Evolutionary conservation across 306 rosid genomes (phyloP).

Genomic region (Canavalia ensiformis): DNA sequence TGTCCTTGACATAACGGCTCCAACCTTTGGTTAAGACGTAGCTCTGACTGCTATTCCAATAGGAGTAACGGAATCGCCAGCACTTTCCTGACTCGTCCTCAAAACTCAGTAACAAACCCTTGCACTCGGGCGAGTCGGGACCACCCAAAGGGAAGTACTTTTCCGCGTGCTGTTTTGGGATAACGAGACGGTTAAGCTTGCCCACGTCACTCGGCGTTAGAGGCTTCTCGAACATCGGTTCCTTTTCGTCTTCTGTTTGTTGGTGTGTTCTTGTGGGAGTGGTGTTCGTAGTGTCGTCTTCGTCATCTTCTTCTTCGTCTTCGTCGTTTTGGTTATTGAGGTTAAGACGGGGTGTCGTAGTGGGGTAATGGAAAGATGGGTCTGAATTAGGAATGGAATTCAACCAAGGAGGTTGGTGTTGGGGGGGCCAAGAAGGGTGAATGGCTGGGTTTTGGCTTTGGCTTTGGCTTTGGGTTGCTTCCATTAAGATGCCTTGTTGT

Average conservation of each 20-base stretch:
- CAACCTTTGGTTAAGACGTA: slow-evolving; percentile 94
- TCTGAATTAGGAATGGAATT: neutral
- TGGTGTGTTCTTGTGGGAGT: neutral
- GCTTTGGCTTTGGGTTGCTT: slow-evolving; percentile 39
- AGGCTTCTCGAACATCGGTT: slow-evolving; percentile 92
- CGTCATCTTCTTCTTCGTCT: slow-evolving; percentile 37
- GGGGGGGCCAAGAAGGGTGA: slow-evolving; percentile 43
- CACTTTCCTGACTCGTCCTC: slow-evolving; percentile 93
- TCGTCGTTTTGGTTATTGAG: slow-evolving; percentile 57
- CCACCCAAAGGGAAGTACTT: slow-evolving; percentile 76
- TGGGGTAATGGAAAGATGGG: neutral
- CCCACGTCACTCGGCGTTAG: slow-evolving; percentile 96
- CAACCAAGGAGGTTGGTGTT: slow-evolving; percentile 28
- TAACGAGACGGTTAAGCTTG: slow-evolving; percentile 93
- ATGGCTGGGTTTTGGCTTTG: slow-evolving; percentile 42
- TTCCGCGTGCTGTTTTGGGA: slow-evolving; percentile 97
- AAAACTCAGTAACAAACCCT: slow-evolving; percentile 79
- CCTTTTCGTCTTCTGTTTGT: slow-evolving; percentile 51
- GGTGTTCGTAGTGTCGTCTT: neutral
- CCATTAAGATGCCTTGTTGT: slow-evolving; percentile 31
- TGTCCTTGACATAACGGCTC: slow-evolving; percentile 97
- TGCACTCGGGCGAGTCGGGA: slow-evolving; percentile 60
- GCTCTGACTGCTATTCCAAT: slow-evolving; percentile 99
- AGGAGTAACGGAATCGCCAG: slow-evolving; percentile 96
- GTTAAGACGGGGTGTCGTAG: slow-evolving; percentile 25